These are phyloP conservation scores for Diaporthe caulivora DNA, from an alignment of 2,329 filamentous ascomycete species.

Conservation along the genomic window DNA sequence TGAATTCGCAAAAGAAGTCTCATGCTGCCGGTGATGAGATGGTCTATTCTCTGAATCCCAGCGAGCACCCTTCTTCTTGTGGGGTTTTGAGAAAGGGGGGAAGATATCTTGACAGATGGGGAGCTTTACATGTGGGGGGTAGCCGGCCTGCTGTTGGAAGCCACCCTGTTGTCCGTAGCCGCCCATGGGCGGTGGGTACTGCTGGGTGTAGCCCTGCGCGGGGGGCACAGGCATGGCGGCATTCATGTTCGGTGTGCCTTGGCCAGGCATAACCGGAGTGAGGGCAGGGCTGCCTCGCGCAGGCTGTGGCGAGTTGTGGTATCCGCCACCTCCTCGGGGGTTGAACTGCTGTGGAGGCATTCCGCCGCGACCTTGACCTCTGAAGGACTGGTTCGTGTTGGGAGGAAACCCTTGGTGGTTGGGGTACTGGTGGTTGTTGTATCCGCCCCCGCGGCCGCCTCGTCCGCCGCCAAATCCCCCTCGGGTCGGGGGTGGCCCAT, in stretches of 20 bases:
- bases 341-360: constrained; percentile 59
- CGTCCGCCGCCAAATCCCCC: constrained; percentile 63
- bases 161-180: constrained; percentile 46
- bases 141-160: constrained; percentile 45
- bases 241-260: constrained; percentile 77
- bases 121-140: constrained; percentile 72
- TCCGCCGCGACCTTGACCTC: constrained; percentile 57
- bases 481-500: constrained; percentile 69
- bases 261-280: constrained; percentile 67
- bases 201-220: constrained; percentile 67
- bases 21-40: constrained; percentile 54
- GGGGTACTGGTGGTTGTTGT: constrained; percentile 61
- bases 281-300: constrained; percentile 74
- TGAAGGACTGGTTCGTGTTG: constrained; percentile 50
- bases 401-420: constrained; percentile 61
- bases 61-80: constrained; percentile 60
- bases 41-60: constrained; percentile 60
- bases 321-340: constrained; percentile 63
- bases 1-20: constrained; percentile 52
- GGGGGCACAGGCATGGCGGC: constrained; percentile 75
- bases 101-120: constrained; percentile 52
- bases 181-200: constrained; percentile 70
- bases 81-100: constrained; percentile 51
- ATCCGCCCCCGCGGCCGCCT: constrained; percentile 61
- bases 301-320: constrained; percentile 76